A percentile compares a stretch with the other conserved stretches of the same genome.
These are phyloP conservation scores for Ceratobasidium sp. DNA, from an alignment of 1,284 basidiomycete species.

Conservation along the genomic window DNA sequence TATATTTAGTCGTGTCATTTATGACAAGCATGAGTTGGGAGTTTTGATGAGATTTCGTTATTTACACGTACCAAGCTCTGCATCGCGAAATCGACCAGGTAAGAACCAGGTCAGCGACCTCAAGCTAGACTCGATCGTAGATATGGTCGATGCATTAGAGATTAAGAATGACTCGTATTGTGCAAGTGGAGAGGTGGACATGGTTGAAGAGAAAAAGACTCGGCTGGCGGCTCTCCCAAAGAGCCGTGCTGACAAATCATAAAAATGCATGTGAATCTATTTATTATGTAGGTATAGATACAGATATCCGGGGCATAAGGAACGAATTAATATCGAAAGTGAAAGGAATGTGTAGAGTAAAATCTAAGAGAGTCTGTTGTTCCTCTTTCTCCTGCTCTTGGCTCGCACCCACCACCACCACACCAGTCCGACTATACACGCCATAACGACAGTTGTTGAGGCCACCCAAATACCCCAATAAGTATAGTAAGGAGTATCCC, in stretches of 20 bases:
- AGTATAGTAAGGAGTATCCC: slow-evolving; percentile 25
- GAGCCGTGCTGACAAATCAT: slow-evolving; percentile 33
- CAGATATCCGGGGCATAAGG: slow-evolving; percentile 13
- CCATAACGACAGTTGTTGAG: slow-evolving; percentile 60
- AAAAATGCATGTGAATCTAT: slow-evolving; percentile 43
- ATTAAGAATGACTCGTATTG: slow-evolving; percentile 86
- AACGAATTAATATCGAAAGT: slow-evolving; percentile 7
- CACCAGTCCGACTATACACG: slow-evolving; percentile 62
- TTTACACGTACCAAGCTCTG: slow-evolving; percentile 71
- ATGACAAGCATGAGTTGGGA: background rate
- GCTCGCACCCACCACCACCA: slow-evolving; percentile 72
- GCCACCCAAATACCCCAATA: slow-evolving; percentile 54
- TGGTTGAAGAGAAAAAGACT: slow-evolving; percentile 38
- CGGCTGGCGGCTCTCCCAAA: slow-evolving; percentile 30
- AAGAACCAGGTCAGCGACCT: slow-evolving; percentile 94
- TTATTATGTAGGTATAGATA: slow-evolving; percentile 26
- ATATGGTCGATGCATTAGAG: slow-evolving; percentile 86
- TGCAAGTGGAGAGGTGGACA: slow-evolving; percentile 49
- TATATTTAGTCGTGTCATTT: background rate
- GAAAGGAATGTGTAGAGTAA: slow-evolving; percentile 16
- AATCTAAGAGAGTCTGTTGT: slow-evolving; percentile 29
- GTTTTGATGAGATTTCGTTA: background rate
- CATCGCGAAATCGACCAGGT: slow-evolving; percentile 96
- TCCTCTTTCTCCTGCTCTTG: slow-evolving; percentile 56
- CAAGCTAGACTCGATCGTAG: slow-evolving; percentile 87